Base-by-base conservation (phyloP, 768 basidiomycete genomes). In the Hysterangium stoloniferum region DNA sequence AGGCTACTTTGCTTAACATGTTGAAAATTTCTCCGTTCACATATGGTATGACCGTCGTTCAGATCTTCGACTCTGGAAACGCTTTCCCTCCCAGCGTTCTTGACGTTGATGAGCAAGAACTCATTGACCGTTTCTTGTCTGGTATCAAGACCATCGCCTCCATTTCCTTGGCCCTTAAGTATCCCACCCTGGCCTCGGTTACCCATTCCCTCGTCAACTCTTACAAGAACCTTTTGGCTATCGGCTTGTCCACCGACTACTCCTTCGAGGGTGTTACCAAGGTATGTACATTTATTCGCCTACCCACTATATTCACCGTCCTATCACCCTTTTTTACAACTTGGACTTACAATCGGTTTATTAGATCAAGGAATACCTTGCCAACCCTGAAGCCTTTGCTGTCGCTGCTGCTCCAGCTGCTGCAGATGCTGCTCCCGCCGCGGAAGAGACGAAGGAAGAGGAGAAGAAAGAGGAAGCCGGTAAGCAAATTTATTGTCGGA, bases 1-100 rank as follows among this genome's bases (percentile, higher is more conserved):
- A 98, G 73, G 95, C 96, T 46, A 93, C 94, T 55, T 80, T 99
- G 60, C 77, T 99, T 59, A 98, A 99, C 87, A 96, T 99, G 96
- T 70, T 99, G 64, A 94, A 94, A 80, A 97, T 99, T 69, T 98
- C 95, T 41, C 92, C 92, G 57, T 96, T 97, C 85, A 97, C 95
- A 37, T 99, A 96, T 75, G 96, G 96, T 63, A 97, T 99, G 95
- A 86, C 82, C 45, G 94, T 99, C 57, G 80, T 94, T 46, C 93
- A 97, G 72, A 94, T 99, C 66, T 99, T 79, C 70, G 90, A 95
- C 74, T 76, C 79, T 54, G 96, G 96, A 63, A 95, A 94, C 65
- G 74, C 83, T 56, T 99, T 98, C 80, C 66, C 85, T 37, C 85
- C 95, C 35, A 70, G 75, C 3, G 91, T 99, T 54, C 85, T 99